A percentile compares a stretch with the other conserved stretches of the same genome.
Evolutionary conservation across 108 stramenopile species (phyloP).

Genomic region (Cafeteria roenbergensis): DNA sequence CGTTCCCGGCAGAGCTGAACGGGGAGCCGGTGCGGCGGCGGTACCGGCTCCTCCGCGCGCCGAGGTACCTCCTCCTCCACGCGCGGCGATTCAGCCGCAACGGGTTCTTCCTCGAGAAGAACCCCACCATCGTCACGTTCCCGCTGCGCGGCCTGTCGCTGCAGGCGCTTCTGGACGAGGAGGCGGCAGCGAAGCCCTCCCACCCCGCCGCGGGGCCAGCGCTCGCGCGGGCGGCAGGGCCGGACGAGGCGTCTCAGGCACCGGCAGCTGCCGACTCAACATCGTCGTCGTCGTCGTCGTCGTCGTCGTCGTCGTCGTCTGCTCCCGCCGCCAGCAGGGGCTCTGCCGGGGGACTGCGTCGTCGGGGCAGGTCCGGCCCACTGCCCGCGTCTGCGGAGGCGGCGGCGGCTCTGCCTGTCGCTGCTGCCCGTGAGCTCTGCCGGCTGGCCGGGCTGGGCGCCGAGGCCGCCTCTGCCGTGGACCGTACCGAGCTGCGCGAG

Average conservation of each 20-base stretch:
- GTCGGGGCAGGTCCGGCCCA: no score
- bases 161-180: constrained; percentile 50
- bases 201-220: background rate
- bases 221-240: background rate
- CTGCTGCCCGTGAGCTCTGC: no score
- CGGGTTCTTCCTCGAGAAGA: constrained; percentile 80
- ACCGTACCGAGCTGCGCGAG: no score
- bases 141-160: constrained; percentile 91
- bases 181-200: constrained; percentile 27
- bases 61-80: constrained; percentile 78
- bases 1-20: constrained; percentile 51
- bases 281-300: no score
- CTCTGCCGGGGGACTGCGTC: no score
- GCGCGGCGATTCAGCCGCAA: constrained; percentile 77
- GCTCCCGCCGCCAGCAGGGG: no score
- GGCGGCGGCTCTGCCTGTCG: no score
- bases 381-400: no score
- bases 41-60: constrained; percentile 65
- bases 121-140: constrained; percentile 92
- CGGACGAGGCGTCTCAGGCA: background rate
- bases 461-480: no score
- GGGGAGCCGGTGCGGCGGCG: constrained; percentile 50
- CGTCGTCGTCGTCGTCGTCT: no score
- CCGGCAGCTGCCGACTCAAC: no score
- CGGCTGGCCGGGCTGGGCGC: no score